Percentiles rank a stretch among this genome's conserved stretches.
These are phyloP conservation scores for Nepenthes gracilis DNA, from an alignment of 148 eudicot species.

Conservation along the genomic window DNA sequence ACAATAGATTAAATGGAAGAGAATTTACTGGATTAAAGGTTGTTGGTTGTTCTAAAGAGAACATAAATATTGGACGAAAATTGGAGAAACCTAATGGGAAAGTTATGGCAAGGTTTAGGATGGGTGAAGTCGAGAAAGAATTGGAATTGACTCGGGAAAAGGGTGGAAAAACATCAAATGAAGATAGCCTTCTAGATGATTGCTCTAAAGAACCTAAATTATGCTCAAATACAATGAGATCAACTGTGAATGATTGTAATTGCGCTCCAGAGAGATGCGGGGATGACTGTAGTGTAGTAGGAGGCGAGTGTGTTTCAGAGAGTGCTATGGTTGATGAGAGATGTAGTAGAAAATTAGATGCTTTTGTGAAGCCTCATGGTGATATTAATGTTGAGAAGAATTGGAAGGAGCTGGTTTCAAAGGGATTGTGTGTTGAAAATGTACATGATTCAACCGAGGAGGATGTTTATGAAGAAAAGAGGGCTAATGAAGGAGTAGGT, in stretches of 20 bases:
- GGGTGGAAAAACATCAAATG: neutral
- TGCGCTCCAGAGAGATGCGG: neutral
- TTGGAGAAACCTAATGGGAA: slow-evolving; percentile 2
- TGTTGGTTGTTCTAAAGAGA: slow-evolving; percentile 11
- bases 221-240: neutral
- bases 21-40: slow-evolving; percentile 17
- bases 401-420: slow-evolving; percentile 6
- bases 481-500: slow-evolving; percentile 16
- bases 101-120: neutral
- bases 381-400: slow-evolving; percentile 5
- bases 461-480: slow-evolving; percentile 21
- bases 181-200: slow-evolving; percentile 2
- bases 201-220: slow-evolving; percentile 7
- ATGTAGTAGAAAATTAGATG: slow-evolving; percentile 1
- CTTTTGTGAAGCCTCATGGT: neutral
- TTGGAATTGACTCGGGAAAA: neutral
- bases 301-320: slow-evolving; percentile 3
- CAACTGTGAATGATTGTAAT: slow-evolving; percentile 1
- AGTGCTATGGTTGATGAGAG: slow-evolving; percentile 1
- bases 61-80: slow-evolving; percentile 2
- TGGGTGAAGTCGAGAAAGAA: slow-evolving; percentile 10
- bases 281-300: slow-evolving; percentile 9
- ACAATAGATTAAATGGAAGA: neutral
- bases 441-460: slow-evolving; percentile 10
- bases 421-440: slow-evolving; percentile 15